Evolutionary conservation across 192 early-diverging fungal genomes (phyloP).

Genomic region (Backusella sp.): DNA sequence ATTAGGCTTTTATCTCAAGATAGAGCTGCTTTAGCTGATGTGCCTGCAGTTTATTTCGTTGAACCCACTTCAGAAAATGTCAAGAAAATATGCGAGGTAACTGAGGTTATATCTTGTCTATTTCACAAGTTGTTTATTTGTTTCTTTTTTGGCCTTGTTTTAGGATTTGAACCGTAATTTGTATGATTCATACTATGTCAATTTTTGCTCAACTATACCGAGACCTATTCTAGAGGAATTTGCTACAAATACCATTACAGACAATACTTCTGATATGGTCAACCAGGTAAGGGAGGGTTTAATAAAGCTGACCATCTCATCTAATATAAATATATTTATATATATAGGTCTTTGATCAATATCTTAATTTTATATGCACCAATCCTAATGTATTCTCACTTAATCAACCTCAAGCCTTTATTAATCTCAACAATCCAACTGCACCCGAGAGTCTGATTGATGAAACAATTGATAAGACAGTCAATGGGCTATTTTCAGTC

Average conservation of each 20-base stretch:
- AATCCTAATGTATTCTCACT: slow-evolving; percentile 94
- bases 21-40: slow-evolving; percentile 89
- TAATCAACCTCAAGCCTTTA: slow-evolving; percentile 78
- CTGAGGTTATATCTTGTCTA: too few species aligned
- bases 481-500: slow-evolving; percentile 83
- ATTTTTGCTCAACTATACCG: slow-evolving; percentile 88
- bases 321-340: slow-evolving; percentile 20
- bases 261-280: slow-evolving; percentile 75
- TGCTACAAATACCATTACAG: slow-evolving; percentile 75
- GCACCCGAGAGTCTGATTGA: slow-evolving; percentile 83
- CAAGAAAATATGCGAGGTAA: slow-evolving; percentile 73
- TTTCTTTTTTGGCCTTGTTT: neutral
- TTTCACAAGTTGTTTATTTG: neutral
- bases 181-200: slow-evolving; percentile 96
- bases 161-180: slow-evolving; percentile 88
- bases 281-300: slow-evolving; percentile 59
- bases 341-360: slow-evolving; percentile 91
- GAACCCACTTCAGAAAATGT: slow-evolving; percentile 90
- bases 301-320: slow-evolving; percentile 3
- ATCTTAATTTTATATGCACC: slow-evolving; percentile 91
- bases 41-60: slow-evolving; percentile 96
- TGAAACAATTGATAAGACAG: slow-evolving; percentile 75
- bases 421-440: slow-evolving; percentile 79
- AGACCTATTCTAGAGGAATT: slow-evolving; percentile 91
- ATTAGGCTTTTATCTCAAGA: slow-evolving; percentile 77